Evolutionary conservation across 805 yeast species (phyloP).

Genomic region (Saccharomycopsis fodiens): DNA sequence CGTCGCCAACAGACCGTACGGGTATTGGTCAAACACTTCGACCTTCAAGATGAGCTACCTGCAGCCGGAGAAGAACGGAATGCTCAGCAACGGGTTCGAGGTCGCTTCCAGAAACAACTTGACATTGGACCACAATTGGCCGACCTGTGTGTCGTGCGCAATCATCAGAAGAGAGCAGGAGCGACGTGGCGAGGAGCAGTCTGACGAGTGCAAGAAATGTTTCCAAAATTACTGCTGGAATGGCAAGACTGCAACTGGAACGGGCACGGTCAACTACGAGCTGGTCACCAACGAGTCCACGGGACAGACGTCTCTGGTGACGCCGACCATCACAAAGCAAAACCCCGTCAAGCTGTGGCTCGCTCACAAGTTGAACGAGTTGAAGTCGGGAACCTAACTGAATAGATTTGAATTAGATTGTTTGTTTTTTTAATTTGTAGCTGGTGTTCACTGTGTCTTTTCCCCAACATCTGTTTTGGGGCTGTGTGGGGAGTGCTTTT

Average conservation of each 20-base stretch:
- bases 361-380: neutral
- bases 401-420: no score
- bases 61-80: slow-evolving; percentile 45
- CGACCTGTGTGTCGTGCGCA: slow-evolving; percentile 76
- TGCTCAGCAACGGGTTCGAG: slow-evolving; percentile 72
- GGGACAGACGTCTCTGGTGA: neutral
- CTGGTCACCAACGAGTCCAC: neutral
- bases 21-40: slow-evolving; percentile 62
- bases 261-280: neutral
- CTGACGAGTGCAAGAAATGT: slow-evolving; percentile 63
- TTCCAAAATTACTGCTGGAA: slow-evolving; percentile 73
- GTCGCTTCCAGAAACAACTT: slow-evolving; percentile 56
- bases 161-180: slow-evolving; percentile 72
- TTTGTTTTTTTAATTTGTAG: no score
- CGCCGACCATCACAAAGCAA: neutral
- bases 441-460: no score
- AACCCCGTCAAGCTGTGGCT: neutral
- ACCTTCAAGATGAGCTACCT: slow-evolving; percentile 61
- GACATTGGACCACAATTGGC: slow-evolving; percentile 62
- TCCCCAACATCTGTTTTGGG: no score
- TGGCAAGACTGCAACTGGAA: slow-evolving; percentile 30
- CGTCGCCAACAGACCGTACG: slow-evolving; percentile 64
- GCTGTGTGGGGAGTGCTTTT: no score
- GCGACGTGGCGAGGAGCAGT: slow-evolving; percentile 50
- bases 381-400: neutral